Conservation (phyloP, 148 eudicot genomes). For the Nepenthes mirabilis region DNA sequence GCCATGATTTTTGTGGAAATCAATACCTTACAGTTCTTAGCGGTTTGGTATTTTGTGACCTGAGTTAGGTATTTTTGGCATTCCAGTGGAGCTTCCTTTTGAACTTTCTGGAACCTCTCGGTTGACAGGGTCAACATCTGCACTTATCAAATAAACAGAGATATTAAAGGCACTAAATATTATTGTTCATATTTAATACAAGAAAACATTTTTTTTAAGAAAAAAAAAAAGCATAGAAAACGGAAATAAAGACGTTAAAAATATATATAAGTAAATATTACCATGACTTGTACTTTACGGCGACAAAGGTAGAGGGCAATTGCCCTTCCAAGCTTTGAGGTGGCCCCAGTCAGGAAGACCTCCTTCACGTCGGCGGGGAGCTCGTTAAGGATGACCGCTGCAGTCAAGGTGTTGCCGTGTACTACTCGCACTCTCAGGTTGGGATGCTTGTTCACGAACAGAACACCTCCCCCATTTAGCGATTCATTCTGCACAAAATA, state of each 20-base stretch:
- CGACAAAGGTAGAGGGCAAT: slow-evolving; percentile 64
- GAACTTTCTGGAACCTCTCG: slow-evolving; percentile 77
- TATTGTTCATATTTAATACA: too few relatives aligned
- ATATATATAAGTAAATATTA: slow-evolving; percentile 12
- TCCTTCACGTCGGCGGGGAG: slow-evolving; percentile 38
- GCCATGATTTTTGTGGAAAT: too few relatives aligned
- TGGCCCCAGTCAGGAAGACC: slow-evolving; percentile 66
- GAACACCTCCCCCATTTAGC: slow-evolving; percentile 65
- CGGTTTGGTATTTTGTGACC: slow-evolving; percentile 81
- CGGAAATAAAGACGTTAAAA: not conserved
- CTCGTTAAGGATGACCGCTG: slow-evolving; percentile 58
- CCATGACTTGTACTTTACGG: slow-evolving; percentile 46
- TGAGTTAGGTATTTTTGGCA: slow-evolving; percentile 70
- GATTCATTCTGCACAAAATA: slow-evolving; percentile 43
- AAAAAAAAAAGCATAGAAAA: too few relatives aligned
- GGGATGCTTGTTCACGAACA: slow-evolving; percentile 68
- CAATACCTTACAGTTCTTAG: slow-evolving; percentile 77
- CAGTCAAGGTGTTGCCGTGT: slow-evolving; percentile 73
- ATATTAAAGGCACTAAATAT: not conserved
- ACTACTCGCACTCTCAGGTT: slow-evolving; percentile 59
- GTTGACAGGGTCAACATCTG: slow-evolving; percentile 85
- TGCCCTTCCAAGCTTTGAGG: slow-evolving; percentile 76
- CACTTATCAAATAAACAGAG: slow-evolving; percentile 7
- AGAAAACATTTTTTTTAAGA: too few relatives aligned
- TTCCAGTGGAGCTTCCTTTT: slow-evolving; percentile 68